Percentiles rank a stretch among this genome's conserved stretches.
Conservation (phyloP, 2,329 filamentous ascomycete species). For the Chaetomium globosum region DNA sequence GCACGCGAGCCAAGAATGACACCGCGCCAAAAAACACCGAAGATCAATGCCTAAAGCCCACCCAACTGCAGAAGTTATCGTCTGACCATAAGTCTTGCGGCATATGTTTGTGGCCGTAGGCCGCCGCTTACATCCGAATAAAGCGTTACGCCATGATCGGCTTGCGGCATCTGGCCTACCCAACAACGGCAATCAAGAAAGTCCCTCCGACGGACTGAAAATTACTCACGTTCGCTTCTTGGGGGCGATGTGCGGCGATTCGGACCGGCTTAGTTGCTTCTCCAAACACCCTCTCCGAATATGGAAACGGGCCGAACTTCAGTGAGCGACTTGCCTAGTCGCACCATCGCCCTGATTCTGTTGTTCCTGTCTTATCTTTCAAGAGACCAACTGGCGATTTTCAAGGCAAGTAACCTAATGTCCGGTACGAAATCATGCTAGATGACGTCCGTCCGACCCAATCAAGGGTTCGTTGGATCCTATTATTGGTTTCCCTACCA, state of each 20-base stretch:
- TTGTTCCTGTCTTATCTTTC: not conserved
- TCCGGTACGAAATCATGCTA: not conserved
- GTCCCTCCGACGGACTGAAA: not conserved
- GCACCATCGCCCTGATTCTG: not conserved
- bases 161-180: not conserved
- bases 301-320: not conserved
- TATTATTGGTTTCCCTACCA: not conserved
- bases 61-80: conserved; percentile 24
- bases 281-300: not conserved
- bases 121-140: not conserved
- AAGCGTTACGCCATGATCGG: not conserved
- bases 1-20: conserved; percentile 20
- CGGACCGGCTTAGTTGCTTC: not conserved
- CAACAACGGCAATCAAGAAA: not conserved
- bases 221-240: not conserved
- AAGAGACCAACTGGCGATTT: not conserved
- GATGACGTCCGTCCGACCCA: not conserved
- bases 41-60: conserved; percentile 26
- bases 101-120: conserved; percentile 12
- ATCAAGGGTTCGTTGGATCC: not conserved
- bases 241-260: not conserved
- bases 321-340: not conserved
- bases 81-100: conserved; percentile 19
- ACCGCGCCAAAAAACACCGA: conserved; percentile 16
- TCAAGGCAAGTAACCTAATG: not conserved